These are phyloP conservation scores for Herpetospermum pedunculosum DNA, from an alignment of 306 rosid genomes.

Conservation along the genomic window DNA sequence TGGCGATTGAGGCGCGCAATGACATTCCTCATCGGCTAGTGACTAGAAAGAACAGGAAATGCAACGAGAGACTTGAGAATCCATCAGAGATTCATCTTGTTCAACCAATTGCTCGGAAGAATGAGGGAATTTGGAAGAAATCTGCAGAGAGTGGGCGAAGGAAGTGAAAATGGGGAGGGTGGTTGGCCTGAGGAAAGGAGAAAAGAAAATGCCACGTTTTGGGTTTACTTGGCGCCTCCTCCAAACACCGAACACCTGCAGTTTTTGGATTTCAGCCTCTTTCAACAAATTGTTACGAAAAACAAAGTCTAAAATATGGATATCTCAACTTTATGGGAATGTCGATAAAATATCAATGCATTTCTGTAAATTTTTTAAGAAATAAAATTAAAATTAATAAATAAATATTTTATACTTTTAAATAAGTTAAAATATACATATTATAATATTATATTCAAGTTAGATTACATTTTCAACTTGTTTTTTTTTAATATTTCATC, in stretches of 20 bases:
- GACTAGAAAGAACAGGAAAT: not conserved
- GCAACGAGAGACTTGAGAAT: not conserved
- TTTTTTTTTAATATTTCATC: no score
- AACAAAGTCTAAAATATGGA: no score
- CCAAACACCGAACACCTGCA: not conserved
- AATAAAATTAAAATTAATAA: no score
- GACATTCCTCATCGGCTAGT: constrained; percentile 65
- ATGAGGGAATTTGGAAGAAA: constrained; percentile 14
- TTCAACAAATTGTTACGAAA: not conserved
- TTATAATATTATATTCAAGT: no score
- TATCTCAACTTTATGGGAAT: no score
- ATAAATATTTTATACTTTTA: no score
- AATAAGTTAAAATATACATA: no score
- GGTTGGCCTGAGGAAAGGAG: not conserved
- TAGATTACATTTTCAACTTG: no score
- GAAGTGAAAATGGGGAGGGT: not conserved
- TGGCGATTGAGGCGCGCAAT: constrained; percentile 43
- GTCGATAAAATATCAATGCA: no score
- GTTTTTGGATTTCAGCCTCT: not conserved
- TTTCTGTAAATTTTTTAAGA: no score
- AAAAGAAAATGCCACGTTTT: not conserved
- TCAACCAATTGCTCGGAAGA: constrained; percentile 23
- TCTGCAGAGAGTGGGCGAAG: not conserved
- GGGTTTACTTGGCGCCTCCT: not conserved
- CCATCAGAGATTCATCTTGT: constrained; percentile 15